Evolutionary conservation across 2,329 filamentous ascomycete species (phyloP).

Genomic region (Sporothrix brasiliensis): DNA sequence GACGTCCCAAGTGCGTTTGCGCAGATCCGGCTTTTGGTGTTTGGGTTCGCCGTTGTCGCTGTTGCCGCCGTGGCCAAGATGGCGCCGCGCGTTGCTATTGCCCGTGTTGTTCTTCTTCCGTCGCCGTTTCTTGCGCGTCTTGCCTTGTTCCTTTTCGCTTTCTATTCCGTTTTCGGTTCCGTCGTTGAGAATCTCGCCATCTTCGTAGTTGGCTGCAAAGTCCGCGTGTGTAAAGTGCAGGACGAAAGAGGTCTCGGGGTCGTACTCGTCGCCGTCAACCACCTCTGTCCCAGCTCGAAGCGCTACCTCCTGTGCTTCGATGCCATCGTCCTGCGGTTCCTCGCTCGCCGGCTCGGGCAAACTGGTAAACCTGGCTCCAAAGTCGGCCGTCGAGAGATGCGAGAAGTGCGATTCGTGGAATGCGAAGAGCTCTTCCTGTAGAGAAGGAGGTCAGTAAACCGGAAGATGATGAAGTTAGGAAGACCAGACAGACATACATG

Average conservation of each 20-base stretch:
- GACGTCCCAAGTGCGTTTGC: slow-evolving; percentile 69
- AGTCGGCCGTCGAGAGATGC: slow-evolving; percentile 49
- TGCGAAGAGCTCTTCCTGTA: slow-evolving; percentile 60
- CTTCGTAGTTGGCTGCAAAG: not conserved
- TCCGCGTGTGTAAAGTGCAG: slow-evolving; percentile 9
- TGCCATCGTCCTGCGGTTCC: not conserved
- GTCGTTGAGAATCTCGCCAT: slow-evolving; percentile 10
- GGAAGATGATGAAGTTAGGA: not conserved
- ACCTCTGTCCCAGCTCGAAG: not conserved
- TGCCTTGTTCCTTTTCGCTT: not conserved
- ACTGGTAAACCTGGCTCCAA: slow-evolving; percentile 49
- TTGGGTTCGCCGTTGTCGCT: slow-evolving; percentile 37
- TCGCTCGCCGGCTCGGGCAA: not conserved
- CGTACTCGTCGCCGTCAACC: slow-evolving; percentile 65
- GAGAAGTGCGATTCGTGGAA: slow-evolving; percentile 67
- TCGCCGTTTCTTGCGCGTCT: slow-evolving; percentile 34
- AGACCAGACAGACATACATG: slow-evolving; percentile 47
- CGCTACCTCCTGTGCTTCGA: not conserved
- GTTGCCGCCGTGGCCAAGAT: slow-evolving; percentile 23
- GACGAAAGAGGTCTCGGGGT: slow-evolving; percentile 23
- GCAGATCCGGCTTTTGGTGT: slow-evolving; percentile 54
- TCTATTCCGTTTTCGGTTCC: slow-evolving; percentile 29
- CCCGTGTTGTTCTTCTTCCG: slow-evolving; percentile 41
- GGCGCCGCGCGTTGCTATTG: slow-evolving; percentile 39
- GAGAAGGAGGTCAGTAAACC: not conserved